Conservation (phyloP, 164 flowering plant genomes). For the Pachysandra terminalis region DNA sequence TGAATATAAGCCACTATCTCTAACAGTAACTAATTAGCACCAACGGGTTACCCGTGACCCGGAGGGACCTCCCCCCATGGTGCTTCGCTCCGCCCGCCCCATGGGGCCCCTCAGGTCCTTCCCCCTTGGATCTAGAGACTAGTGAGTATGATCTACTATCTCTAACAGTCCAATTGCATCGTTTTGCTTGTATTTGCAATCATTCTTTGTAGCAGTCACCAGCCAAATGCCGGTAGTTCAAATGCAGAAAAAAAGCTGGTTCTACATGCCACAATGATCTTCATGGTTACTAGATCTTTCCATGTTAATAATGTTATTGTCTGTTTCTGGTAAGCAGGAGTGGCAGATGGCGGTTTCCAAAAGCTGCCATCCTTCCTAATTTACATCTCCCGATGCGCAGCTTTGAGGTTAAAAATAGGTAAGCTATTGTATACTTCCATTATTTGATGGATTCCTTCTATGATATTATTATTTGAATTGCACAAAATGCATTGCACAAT, state of each 20-base stretch:
- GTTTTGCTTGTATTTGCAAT: neutral
- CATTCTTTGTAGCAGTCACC: neutral
- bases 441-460: neutral
- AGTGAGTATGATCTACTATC: no score
- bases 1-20: no score
- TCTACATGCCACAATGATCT: neutral
- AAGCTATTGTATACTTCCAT: neutral
- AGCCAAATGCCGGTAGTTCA: neutral
- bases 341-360: constrained; percentile 53
- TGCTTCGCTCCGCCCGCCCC: no score
- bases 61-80: no score
- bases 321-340: constrained; percentile 29
- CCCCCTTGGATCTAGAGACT: no score
- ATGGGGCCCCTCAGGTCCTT: no score
- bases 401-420: constrained; percentile 79
- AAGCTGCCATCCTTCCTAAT: constrained; percentile 65
- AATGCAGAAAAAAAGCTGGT: neutral
- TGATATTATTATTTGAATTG: neutral
- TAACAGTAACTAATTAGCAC: no score
- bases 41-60: no score
- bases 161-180: neutral
- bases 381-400: constrained; percentile 93
- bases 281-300: neutral
- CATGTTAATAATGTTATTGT: neutral
- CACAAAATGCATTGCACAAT: neutral